Conservation (phyloP, 768 basidiomycete genomes). For the Boletus pseudopeckii region DNA sequence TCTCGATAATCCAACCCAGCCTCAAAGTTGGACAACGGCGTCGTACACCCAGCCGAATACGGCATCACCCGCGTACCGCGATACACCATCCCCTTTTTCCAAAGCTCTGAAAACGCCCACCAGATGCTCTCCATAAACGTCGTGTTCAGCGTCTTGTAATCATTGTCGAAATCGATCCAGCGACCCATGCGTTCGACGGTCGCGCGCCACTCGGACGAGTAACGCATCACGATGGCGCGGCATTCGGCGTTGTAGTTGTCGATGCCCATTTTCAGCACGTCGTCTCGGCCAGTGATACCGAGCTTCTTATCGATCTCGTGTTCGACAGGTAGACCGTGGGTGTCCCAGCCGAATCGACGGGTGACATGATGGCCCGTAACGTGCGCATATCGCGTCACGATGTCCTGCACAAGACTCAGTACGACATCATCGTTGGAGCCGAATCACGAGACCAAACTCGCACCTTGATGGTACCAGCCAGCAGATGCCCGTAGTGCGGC, state of each 20-base stretch:
- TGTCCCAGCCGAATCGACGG: conserved; percentile 98
- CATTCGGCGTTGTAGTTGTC: conserved; percentile 98
- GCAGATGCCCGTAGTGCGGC: conserved; percentile 93
- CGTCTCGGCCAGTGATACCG: conserved; percentile 86
- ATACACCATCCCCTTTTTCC: conserved; percentile 89
- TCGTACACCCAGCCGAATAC: conserved; percentile 94
- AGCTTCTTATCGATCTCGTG: conserved; percentile 99
- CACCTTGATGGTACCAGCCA: conserved; percentile 93
- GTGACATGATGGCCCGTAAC: conserved; percentile 90
- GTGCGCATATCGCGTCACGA: conserved; percentile 94
- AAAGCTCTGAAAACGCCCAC: conserved; percentile 98
- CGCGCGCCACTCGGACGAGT: conserved; percentile 87
- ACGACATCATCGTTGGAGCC: conserved; percentile 1
- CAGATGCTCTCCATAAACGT: conserved; percentile 98
- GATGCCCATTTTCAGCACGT: conserved; percentile 94
- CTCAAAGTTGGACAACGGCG: conserved; percentile 96
- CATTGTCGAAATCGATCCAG: conserved; percentile 99
- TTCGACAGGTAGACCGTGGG: conserved; percentile 97
- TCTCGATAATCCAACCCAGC: conserved; percentile 90
- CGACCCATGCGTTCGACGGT: conserved; percentile 98
- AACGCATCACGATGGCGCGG: conserved; percentile 95
- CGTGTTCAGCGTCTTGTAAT: conserved; percentile 95
- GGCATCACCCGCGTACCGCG: conserved; percentile 95
- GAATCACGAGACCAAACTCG: conserved; percentile 16
- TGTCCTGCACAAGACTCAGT: conserved; percentile 60